Evolutionary conservation across 495 filamentous ascomycete species (phyloP), one percentile per base, ranked within the genome.

Genomic region (Xylaria curta): DNA sequence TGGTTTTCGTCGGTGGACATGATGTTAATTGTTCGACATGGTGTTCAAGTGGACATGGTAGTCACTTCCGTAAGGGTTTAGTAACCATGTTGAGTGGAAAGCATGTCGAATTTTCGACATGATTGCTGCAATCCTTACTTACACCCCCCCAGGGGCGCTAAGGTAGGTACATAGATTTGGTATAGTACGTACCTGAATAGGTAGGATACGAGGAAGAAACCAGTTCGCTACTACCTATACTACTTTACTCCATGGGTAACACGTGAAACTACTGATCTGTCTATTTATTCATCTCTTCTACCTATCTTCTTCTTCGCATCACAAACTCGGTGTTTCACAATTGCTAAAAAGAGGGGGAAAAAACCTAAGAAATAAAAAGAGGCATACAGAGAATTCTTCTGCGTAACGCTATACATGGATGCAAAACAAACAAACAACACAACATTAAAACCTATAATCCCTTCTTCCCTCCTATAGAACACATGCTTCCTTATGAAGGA

Each of bases 391-490:
- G 19, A 31, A 31, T 31, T 31, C 12, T 31, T 59, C 28, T 33
- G 58, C 33, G 31, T 38, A 38, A 60, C 58, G 58, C 58, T 60
- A 60, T 60, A 13, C 53, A 56, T 56, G 36, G 36, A 38, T 38
- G 58, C 58, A 60, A 60, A 60, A 31, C 53, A 9, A 38, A 42
- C 38, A 31, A 31, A 31, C 28, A 31, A 31, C 28, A 31, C 13
- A 6, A 56, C 21, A 19, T 56, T 13, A 56, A 31, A 56, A 56
- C 53, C 53, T 38, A 60, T 60, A 38, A 42, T 13, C 38, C 58
- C 2, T 38, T 38, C 31, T 36, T 36, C 38, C 60, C 3, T 40
- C 6, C 36, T 36, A 36, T 36, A 36, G 33, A n/a, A 36, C 33
- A 4, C 6, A 38, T 44, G n/a, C 42, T 62, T 42, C 38, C 10